Percentiles rank a stretch among this genome's conserved stretches.
Conservation (phyloP, 2,329 filamentous ascomycete genomes). For the Chaetomium sp. region DNA sequence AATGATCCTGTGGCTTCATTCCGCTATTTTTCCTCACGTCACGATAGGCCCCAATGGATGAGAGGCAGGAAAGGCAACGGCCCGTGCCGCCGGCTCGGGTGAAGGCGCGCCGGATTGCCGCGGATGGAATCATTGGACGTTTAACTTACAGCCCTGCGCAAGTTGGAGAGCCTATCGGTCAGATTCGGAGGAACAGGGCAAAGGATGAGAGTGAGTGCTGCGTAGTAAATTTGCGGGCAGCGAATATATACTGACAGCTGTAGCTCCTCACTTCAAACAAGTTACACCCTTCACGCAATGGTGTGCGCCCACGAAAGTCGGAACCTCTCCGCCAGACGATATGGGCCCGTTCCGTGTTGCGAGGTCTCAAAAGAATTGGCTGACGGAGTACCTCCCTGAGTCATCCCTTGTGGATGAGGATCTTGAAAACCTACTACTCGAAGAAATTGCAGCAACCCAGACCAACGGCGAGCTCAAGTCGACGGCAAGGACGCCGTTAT, state of each 20-base stretch:
- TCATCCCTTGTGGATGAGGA: conserved; percentile 36
- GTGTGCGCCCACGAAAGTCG: conserved; percentile 20
- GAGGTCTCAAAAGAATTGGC: conserved; percentile 41
- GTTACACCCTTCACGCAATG: conserved; percentile 25
- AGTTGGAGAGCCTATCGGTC: conserved; percentile 18
- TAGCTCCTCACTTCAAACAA: conserved; percentile 26
- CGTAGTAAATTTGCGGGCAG: too few species aligned
- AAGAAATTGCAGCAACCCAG: conserved; percentile 29
- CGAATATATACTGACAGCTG: conserved; percentile 3
- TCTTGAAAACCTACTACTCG: conserved; percentile 29
- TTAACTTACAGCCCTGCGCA: conserved; percentile 20
- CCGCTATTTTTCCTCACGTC: not conserved
- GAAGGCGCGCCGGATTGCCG: conserved; percentile 10
- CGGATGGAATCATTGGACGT: conserved; percentile 20
- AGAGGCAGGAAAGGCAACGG: conserved; percentile 12
- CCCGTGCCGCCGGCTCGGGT: conserved; percentile 7
- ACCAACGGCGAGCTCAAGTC: conserved; percentile 6
- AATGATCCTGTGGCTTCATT: conserved; percentile 14
- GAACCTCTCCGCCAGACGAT: not conserved
- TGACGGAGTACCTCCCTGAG: conserved; percentile 45
- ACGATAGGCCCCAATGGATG: conserved; percentile 21
- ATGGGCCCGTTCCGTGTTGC: conserved; percentile 21
- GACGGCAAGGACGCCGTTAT: conserved; percentile 29
- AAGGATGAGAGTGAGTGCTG: conserved; percentile 24
- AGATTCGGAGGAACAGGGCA: conserved; percentile 33